Evolutionary conservation across 805 yeast genomes (phyloP).

Genomic region (Metschnikowia amazonensis): DNA sequence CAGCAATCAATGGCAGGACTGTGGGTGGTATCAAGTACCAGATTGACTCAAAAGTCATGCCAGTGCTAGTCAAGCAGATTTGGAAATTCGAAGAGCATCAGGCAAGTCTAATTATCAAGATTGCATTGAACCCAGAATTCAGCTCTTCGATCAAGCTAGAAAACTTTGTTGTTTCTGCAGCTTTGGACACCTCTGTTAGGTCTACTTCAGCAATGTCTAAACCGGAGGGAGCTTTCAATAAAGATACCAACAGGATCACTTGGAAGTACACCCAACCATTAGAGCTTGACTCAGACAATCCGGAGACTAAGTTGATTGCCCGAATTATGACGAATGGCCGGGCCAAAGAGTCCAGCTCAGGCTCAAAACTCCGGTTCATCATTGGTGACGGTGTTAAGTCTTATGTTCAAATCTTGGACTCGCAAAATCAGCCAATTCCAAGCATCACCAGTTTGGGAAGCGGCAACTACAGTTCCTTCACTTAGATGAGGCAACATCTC

Average conservation of each 20-base stretch:
- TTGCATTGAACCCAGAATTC: slow-evolving; percentile 52
- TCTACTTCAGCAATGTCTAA: slow-evolving; percentile 76
- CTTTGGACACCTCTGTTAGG: slow-evolving; percentile 55
- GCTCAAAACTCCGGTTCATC: slow-evolving; percentile 64
- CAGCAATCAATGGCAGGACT: slow-evolving; percentile 56
- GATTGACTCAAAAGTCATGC: slow-evolving; percentile 47
- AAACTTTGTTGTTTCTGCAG: slow-evolving; percentile 59
- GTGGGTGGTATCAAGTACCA: slow-evolving; percentile 80
- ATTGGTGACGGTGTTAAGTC: slow-evolving; percentile 45
- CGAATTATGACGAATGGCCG: slow-evolving; percentile 74
- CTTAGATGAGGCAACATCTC: slow-evolving; percentile 16
- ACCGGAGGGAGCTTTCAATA: slow-evolving; percentile 89
- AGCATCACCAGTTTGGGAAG: slow-evolving; percentile 45
- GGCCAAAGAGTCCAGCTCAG: slow-evolving; percentile 70
- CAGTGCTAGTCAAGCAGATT: slow-evolving; percentile 70
- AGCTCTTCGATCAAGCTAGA: slow-evolving; percentile 43
- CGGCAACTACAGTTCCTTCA: slow-evolving; percentile 44
- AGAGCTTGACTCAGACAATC: slow-evolving; percentile 37
- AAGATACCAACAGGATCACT: slow-evolving; percentile 78
- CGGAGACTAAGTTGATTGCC: slow-evolving; percentile 65
- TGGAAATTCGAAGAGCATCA: slow-evolving; percentile 89
- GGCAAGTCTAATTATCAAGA: slow-evolving; percentile 76
- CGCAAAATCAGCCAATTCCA: slow-evolving; percentile 37
- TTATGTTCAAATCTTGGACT: slow-evolving; percentile 35
- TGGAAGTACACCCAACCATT: slow-evolving; percentile 63